These are phyloP conservation scores for Phellopilus nigrolimitatus DNA, from an alignment of 1,284 basidiomycete genomes.

Conservation along the genomic window DNA sequence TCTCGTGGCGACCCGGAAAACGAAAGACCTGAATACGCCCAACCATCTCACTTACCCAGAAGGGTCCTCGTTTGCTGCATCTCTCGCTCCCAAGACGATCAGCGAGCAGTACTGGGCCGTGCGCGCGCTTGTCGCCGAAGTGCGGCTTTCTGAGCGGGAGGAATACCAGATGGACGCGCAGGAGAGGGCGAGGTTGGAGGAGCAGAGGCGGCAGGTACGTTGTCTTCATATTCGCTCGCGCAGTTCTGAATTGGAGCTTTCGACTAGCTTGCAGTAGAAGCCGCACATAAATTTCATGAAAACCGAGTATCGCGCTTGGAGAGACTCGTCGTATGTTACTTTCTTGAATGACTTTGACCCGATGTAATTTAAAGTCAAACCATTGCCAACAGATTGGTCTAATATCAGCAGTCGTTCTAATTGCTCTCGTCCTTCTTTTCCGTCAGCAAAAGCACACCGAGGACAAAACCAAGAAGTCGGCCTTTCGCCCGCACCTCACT, in stretches of 20 bases:
- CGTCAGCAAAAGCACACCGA: not conserved
- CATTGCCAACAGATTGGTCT: slow-evolving; percentile 7
- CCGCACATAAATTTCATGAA: slow-evolving; percentile 4
- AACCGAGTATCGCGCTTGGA: slow-evolving; percentile 5
- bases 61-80: not conserved
- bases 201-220: slow-evolving; percentile 7
- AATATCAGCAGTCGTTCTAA: slow-evolving; percentile 11
- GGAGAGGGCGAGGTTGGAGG: slow-evolving; percentile 1
- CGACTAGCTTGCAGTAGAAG: not conserved
- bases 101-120: slow-evolving; percentile 18
- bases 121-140: slow-evolving; percentile 14
- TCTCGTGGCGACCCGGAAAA: not conserved
- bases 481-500: slow-evolving; percentile 17
- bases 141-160: slow-evolving; percentile 9
- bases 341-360: not conserved
- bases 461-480: slow-evolving; percentile 2
- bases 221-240: not conserved
- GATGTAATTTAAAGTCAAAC: not conserved
- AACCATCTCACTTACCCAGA: not conserved
- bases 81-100: not conserved
- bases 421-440: slow-evolving; percentile 4
- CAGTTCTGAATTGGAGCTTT: not conserved
- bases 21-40: not conserved
- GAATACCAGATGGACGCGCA: not conserved
- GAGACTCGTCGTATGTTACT: slow-evolving; percentile 10